Evolutionary conservation across 768 basidiomycete species (phyloP).

Genomic region (Phaffia australis): DNA sequence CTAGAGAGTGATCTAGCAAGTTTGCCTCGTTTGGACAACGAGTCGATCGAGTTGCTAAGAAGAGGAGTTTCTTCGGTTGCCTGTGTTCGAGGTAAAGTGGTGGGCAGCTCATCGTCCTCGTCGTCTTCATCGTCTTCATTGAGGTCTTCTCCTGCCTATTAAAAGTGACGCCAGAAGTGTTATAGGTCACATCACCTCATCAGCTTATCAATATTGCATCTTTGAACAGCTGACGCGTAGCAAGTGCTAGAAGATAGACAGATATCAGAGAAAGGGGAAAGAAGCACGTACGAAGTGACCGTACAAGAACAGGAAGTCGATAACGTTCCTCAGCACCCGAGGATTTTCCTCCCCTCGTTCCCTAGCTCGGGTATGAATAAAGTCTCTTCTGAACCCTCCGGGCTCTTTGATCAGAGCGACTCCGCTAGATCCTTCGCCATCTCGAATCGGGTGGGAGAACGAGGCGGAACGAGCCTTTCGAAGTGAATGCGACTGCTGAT

Average conservation of each 20-base stretch:
- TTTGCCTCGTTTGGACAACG: background rate
- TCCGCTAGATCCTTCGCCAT: slow-evolving; percentile 39
- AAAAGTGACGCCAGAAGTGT: background rate
- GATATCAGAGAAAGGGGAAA: background rate
- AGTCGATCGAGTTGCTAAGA: slow-evolving; percentile 11
- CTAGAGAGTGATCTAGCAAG: slow-evolving; percentile 15
- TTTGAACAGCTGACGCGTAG: background rate
- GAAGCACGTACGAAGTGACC: slow-evolving; percentile 76
- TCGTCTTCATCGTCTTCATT: slow-evolving; percentile 75
- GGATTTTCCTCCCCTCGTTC: slow-evolving; percentile 55
- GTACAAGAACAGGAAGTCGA: slow-evolving; percentile 87
- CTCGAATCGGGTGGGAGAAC: slow-evolving; percentile 44
- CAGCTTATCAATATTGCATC: too few species aligned
- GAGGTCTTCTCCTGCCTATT: slow-evolving; percentile 77
- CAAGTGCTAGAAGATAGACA: background rate
- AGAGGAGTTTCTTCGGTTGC: slow-evolving; percentile 34
- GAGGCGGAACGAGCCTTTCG: slow-evolving; percentile 50
- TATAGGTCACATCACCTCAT: background rate
- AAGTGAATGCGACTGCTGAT: slow-evolving; percentile 26
- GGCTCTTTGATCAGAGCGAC: slow-evolving; percentile 84
- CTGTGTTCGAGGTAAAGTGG: slow-evolving; percentile 13
- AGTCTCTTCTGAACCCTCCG: slow-evolving; percentile 86
- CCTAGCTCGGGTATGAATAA: slow-evolving; percentile 59
- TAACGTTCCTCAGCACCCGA: slow-evolving; percentile 63
- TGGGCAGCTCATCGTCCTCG: slow-evolving; percentile 39